Conservation (phyloP, 2,329 filamentous ascomycete species). For the Cladosporium sphaerospermum region DNA sequence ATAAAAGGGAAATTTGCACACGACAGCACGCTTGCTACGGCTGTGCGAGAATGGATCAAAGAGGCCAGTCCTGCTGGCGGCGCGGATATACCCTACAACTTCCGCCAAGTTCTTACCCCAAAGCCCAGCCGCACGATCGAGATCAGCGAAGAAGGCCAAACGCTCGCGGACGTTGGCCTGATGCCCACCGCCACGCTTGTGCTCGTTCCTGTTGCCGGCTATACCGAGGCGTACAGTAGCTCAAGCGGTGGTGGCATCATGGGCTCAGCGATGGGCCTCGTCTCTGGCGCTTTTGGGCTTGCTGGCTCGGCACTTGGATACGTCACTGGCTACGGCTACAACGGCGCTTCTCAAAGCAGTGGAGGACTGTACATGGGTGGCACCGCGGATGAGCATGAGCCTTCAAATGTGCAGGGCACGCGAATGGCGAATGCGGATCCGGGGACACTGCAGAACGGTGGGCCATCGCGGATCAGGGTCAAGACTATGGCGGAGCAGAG, state of each 20-base stretch:
- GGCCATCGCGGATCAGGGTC: constrained; percentile 32
- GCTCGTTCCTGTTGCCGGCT: constrained; percentile 63
- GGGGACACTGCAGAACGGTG: constrained; percentile 2
- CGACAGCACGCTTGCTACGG: constrained; percentile 55
- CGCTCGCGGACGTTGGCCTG: constrained; percentile 63
- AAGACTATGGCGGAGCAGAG: constrained; percentile 43
- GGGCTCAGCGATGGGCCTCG: constrained; percentile 32
- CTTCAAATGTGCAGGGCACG: constrained; percentile 19
- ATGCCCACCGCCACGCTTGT: constrained; percentile 77
- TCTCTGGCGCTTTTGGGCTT: constrained; percentile 30
- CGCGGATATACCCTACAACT: constrained; percentile 58
- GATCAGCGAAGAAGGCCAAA: constrained; percentile 64
- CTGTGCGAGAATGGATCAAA: constrained; percentile 75
- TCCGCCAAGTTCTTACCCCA: constrained; percentile 78
- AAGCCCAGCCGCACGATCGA: constrained; percentile 69
- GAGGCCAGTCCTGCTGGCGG: constrained; percentile 41
- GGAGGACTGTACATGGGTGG: constrained; percentile 20
- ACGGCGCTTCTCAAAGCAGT: neutral
- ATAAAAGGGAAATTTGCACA: constrained; percentile 62
- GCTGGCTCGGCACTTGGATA: constrained; percentile 29
- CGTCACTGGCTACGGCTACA: constrained; percentile 16
- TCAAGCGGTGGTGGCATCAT: constrained; percentile 27
- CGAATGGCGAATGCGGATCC: constrained; percentile 16
- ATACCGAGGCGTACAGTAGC: constrained; percentile 52
- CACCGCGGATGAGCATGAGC: constrained; percentile 19